A percentile compares a stretch with the other conserved stretches of the same genome.
phyloP scores from a whole-genome alignment of 176 grass and related monocot genomes.

The Zea luxurians region DNA sequence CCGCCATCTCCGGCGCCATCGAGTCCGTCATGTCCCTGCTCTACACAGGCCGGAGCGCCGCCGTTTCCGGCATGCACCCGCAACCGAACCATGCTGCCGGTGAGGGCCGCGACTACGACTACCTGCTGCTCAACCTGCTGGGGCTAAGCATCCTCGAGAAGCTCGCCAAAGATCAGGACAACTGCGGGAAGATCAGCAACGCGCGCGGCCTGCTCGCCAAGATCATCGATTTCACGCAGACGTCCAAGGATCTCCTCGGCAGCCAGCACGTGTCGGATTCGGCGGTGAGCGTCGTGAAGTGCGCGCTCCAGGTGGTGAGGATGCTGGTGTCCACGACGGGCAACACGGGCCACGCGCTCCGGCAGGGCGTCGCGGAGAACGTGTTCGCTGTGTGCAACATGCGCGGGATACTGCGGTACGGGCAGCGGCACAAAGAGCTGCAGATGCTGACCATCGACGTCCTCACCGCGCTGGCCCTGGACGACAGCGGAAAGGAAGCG shows the following conservation, averaged over 20 bases:
- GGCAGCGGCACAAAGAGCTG: slow-evolving; percentile 34
- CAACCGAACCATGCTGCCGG: background rate
- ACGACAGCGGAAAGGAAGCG: slow-evolving; percentile 10
- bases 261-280: background rate
- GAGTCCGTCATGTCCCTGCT: slow-evolving; percentile 67
- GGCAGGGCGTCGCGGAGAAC: slow-evolving; percentile 46
- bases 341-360: slow-evolving; percentile 43
- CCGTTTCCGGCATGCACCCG: background rate
- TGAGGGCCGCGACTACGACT: slow-evolving; percentile 27
- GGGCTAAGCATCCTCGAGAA: slow-evolving; percentile 60
- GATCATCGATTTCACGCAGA: slow-evolving; percentile 58
- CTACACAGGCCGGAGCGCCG: slow-evolving; percentile 5
- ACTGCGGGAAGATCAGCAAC: slow-evolving; percentile 57
- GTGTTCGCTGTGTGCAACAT: slow-evolving; percentile 68
- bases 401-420: slow-evolving; percentile 46
- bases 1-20: slow-evolving; percentile 55
- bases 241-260: slow-evolving; percentile 6
- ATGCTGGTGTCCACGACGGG: slow-evolving; percentile 53
- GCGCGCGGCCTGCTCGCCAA: slow-evolving; percentile 47
- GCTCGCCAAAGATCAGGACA: slow-evolving; percentile 51
- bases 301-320: slow-evolving; percentile 51
- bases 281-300: slow-evolving; percentile 34
- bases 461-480: slow-evolving; percentile 58
- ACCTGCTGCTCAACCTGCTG: slow-evolving; percentile 44
- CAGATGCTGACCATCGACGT: slow-evolving; percentile 64